Base-by-base conservation (phyloP, 2,329 filamentous ascomycete genomes). In the Cercospora citrullina region DNA sequence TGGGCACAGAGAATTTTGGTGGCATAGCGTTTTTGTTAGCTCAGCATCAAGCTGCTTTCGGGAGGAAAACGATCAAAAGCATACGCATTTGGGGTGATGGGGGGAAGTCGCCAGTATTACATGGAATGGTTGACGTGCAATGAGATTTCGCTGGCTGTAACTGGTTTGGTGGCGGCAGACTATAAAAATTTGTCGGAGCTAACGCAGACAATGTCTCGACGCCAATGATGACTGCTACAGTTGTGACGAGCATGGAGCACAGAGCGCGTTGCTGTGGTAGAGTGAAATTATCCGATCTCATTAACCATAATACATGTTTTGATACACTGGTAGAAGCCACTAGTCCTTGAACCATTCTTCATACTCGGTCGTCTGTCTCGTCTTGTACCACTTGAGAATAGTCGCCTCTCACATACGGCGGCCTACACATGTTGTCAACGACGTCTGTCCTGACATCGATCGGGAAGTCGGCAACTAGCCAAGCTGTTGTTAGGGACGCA, bases 341-440 rank as follows among this genome's bases (percentile, higher is more conserved):
- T 1, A 26, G 12, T 45, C 2, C 21, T 3, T 6, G 5, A 7
- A 21, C 7, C 31, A 36, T 36, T 10, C 26, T 33, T 61, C 62
- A 65, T 39, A 36, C 65, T 26, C 63, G 65, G 36, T 76, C 73
- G 42, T 76, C 75, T 55, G 72, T 67, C 57, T 76, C 75, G 63
- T 77, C 74, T 36, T 76, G 73, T 14, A 66, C 74, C 7, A 72
- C 59, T 36, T 68, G 66, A 16, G 66, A 55, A 66, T 77, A 76
- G n/a, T 71, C 70, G 10, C 71, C 66, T 55, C 70, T 73, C 21
- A 75, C 72, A 70, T 77, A 78, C 23, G 76, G 76, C 42, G 76
- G 76, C 66, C 76, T 78, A 67, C 33, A 31, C 28, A 51, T 28
- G 5, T 26, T 45, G 58, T 69, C 63, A 70, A 63, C 66, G 31